Conservation (phyloP, 345 rosid species). For the Linum usitatissimum region DNA sequence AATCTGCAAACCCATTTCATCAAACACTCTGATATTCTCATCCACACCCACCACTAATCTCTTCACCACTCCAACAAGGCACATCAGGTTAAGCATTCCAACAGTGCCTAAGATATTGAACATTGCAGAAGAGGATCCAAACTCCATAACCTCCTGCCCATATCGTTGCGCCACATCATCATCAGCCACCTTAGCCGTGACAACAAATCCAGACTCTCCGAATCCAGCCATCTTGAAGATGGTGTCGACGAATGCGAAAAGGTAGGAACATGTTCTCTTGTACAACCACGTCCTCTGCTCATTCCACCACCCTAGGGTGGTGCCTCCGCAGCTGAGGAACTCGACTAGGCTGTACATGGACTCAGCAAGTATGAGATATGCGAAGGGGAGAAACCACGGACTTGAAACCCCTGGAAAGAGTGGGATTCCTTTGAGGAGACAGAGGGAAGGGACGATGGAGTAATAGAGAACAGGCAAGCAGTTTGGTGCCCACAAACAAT, state of each 20-base stretch:
- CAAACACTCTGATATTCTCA: not conserved
- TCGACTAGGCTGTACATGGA: slow-evolving; percentile 37
- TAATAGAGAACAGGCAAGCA: slow-evolving; percentile 38
- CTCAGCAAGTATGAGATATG: slow-evolving; percentile 27
- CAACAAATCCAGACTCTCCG: slow-evolving; percentile 37
- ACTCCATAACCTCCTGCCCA: slow-evolving; percentile 53
- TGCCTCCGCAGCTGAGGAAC: slow-evolving; percentile 45
- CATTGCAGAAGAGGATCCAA: slow-evolving; percentile 61
- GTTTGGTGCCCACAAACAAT: slow-evolving; percentile 49
- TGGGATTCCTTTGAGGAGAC: slow-evolving; percentile 44
- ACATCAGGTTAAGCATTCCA: slow-evolving; percentile 45
- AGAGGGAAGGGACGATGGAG: slow-evolving; percentile 48
- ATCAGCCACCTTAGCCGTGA: slow-evolving; percentile 58
- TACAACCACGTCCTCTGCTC: slow-evolving; percentile 67
- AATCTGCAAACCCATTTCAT: slow-evolving; percentile 34
- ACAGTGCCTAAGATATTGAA: slow-evolving; percentile 44
- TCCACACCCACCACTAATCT: not conserved
- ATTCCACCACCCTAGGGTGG: slow-evolving; percentile 65
- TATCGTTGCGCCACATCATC: slow-evolving; percentile 41
- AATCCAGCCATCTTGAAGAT: slow-evolving; percentile 33
- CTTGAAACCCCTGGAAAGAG: slow-evolving; percentile 68
- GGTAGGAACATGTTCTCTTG: slow-evolving; percentile 56
- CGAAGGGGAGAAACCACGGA: slow-evolving; percentile 50
- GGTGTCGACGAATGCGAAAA: slow-evolving; percentile 47
- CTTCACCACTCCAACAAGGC: slow-evolving; percentile 24